Percentiles rank a stretch among this genome's conserved stretches.
phyloP scores from a whole-genome alignment of 2,329 filamentous ascomycete species.

The Colletotrichum magnum region DNA sequence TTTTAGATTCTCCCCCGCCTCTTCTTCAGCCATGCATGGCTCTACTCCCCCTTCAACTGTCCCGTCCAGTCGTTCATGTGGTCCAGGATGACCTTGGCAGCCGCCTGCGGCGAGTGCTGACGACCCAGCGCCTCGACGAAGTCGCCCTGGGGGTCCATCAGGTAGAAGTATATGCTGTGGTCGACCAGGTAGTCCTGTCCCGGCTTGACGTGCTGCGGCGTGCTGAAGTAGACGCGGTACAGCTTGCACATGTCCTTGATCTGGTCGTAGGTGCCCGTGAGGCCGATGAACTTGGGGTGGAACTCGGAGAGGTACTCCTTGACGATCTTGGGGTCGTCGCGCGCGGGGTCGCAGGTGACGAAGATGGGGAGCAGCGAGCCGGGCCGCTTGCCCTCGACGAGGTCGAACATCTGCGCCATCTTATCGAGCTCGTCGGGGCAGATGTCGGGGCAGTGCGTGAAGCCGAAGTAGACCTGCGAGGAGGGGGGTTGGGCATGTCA shows the following conservation, averaged over 20 bases:
- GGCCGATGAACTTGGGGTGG: constrained; percentile 85
- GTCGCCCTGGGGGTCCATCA: constrained; percentile 98
- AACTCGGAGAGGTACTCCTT: constrained; percentile 92
- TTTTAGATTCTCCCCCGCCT: too few species aligned
- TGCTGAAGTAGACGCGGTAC: constrained; percentile 98
- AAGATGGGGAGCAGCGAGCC: constrained; percentile 82
- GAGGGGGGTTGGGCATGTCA: neutral
- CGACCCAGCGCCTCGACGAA: constrained; percentile 97
- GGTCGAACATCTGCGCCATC: constrained; percentile 96
- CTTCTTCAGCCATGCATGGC: neutral
- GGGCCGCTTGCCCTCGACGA: constrained; percentile 67
- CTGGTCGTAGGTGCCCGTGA: constrained; percentile 94
- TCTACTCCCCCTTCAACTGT: constrained; percentile 38
- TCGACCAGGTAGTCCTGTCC: constrained; percentile 98
- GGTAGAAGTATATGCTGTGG: constrained; percentile 99
- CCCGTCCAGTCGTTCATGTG: constrained; percentile 80
- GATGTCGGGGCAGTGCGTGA: constrained; percentile 98
- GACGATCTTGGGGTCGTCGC: constrained; percentile 88
- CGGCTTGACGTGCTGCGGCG: constrained; percentile 87
- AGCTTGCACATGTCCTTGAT: constrained; percentile 95
- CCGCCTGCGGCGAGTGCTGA: constrained; percentile 92
- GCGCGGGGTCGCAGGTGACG: constrained; percentile 94
- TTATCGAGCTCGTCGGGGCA: constrained; percentile 99
- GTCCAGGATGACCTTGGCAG: constrained; percentile 84
- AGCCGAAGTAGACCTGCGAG: constrained; percentile 92